These are phyloP conservation scores for Ophiostoma montium DNA, from an alignment of 2,329 filamentous ascomycete species.

Conservation along the genomic window DNA sequence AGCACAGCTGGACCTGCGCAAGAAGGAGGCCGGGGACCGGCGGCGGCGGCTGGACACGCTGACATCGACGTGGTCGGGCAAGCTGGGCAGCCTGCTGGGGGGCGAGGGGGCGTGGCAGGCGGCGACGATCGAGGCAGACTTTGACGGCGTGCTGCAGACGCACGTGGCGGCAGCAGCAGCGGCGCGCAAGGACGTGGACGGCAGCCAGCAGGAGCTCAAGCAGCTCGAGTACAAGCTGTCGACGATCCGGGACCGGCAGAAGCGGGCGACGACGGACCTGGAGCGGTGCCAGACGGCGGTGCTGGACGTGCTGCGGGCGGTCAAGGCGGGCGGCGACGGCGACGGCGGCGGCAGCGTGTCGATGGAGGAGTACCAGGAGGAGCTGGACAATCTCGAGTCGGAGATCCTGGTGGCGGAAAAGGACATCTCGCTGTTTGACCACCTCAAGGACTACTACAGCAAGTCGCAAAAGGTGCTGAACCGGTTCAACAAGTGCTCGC, in stretches of 20 bases:
- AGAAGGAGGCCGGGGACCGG: conserved; percentile 63
- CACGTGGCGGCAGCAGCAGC: conserved; percentile 46
- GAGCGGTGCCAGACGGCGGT: conserved; percentile 46
- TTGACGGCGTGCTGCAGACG: conserved; percentile 46
- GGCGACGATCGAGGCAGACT: conserved; percentile 55
- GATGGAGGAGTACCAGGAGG: conserved; percentile 40
- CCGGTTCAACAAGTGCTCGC: conserved; percentile 56
- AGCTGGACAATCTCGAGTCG: conserved; percentile 34
- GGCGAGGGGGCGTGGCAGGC: conserved; percentile 55
- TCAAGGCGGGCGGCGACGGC: conserved; percentile 23
- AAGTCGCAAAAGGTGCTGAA: conserved; percentile 53
- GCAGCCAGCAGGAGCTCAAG: conserved; percentile 56
- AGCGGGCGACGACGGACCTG: conserved; percentile 48
- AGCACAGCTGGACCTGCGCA: conserved; percentile 70
- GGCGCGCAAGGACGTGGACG: conserved; percentile 56
- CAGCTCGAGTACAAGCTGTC: conserved; percentile 62
- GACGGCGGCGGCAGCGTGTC: conserved; percentile 17
- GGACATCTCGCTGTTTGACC: conserved; percentile 54
- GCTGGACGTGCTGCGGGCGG: conserved; percentile 30
- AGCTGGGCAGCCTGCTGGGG: conserved; percentile 52
- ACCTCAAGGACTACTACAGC: conserved; percentile 56
- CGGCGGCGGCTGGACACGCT: conserved; percentile 66
- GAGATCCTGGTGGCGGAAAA: conserved; percentile 48
- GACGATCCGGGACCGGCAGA: conserved; percentile 47
- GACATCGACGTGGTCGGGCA: conserved; percentile 56